Percentiles rank a stretch among this genome's conserved stretches.
Evolutionary conservation across 78 protist genomes (phyloP).

Genomic region (Dictyostelium firmibasis): DNA sequence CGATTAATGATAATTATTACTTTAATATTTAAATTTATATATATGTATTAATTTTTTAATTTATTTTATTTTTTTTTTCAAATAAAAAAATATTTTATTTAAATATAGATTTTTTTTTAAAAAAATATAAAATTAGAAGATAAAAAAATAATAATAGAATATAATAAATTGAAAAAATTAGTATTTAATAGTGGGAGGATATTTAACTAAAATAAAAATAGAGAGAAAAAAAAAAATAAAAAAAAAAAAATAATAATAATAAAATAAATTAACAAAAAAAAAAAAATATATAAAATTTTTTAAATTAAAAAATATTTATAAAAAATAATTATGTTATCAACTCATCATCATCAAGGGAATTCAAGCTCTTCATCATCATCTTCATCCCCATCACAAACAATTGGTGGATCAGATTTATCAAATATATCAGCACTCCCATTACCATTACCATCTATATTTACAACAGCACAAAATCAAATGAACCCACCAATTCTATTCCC

Average conservation of each 20-base stretch:
- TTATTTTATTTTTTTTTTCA: not conserved
- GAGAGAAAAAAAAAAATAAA: not conserved
- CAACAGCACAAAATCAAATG: slow-evolving; percentile 14
- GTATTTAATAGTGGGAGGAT: not conserved
- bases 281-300: not conserved
- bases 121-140: not conserved
- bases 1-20: too few species aligned
- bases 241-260: not conserved
- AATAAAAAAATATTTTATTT: too few species aligned
- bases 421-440: not conserved
- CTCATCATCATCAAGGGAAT: not conserved
- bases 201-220: not conserved
- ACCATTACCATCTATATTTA: slow-evolving; percentile 24
- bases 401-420: slow-evolving; percentile 2
- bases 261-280: not conserved
- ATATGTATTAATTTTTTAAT: too few species aligned
- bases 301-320: not conserved
- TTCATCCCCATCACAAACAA: slow-evolving; percentile 12
- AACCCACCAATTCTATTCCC: slow-evolving; percentile 23
- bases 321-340: slow-evolving; percentile 7
- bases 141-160: not conserved
- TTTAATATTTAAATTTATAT: too few species aligned
- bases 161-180: not conserved
- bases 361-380: slow-evolving; percentile 10
- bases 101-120: not conserved